Percentiles rank a stretch among this genome's conserved stretches.
These are phyloP conservation scores for Agroathelia rolfsii DNA, from an alignment of 1,284 basidiomycete species.

Conservation along the genomic window DNA sequence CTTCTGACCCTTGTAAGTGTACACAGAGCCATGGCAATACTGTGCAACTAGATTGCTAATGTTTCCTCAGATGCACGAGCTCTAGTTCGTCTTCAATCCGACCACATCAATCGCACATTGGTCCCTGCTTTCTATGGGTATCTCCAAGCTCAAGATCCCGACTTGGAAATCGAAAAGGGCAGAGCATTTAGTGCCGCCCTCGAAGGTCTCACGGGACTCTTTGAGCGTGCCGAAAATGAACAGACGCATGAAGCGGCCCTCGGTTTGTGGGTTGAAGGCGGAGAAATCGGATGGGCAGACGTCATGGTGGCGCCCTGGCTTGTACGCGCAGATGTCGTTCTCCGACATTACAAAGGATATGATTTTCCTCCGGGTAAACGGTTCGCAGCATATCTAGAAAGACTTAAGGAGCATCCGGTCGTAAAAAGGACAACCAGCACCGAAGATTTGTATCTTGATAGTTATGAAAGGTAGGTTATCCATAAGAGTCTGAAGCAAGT, in stretches of 20 bases:
- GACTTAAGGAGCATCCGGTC: conserved; percentile 50
- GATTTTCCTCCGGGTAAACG: conserved; percentile 36
- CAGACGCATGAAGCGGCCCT: conserved; percentile 25
- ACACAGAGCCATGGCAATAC: not conserved
- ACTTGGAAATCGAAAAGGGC: conserved; percentile 43
- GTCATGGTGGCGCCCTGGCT: conserved; percentile 72
- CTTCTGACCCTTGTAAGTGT: conserved; percentile 48
- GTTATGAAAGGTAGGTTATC: conserved; percentile 62
- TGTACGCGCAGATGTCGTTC: conserved; percentile 52
- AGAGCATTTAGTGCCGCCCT: conserved; percentile 51
- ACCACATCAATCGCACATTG: conserved; percentile 57
- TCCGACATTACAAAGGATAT: conserved; percentile 65
- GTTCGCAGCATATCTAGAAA: conserved; percentile 42
- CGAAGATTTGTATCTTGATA: conserved; percentile 65
- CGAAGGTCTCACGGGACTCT: conserved; percentile 41
- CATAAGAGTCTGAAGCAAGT: too few species aligned
- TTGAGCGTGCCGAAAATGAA: conserved; percentile 49
- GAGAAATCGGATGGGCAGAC: conserved; percentile 57
- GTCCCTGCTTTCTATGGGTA: conserved; percentile 74
- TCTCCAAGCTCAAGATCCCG: conserved; percentile 61
- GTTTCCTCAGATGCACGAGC: conserved; percentile 48
- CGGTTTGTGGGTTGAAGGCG: conserved; percentile 47
- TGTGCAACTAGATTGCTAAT: not conserved
- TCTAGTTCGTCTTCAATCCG: conserved; percentile 56
- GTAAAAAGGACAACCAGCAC: conserved; percentile 65